Conservation (phyloP, 1,139 yeast genomes). For the Candida sojae region DNA sequence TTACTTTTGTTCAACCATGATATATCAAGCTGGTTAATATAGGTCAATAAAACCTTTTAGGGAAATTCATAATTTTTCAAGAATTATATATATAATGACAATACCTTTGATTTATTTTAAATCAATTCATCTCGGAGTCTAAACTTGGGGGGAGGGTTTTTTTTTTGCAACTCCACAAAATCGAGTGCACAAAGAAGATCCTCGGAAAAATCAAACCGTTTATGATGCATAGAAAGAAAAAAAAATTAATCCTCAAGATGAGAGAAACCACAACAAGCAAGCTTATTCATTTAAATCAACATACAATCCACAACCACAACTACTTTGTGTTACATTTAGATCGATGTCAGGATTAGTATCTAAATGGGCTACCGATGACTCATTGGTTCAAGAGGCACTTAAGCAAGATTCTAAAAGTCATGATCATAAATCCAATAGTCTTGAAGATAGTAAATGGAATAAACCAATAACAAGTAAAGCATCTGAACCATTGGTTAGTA, state of each 20-base stretch:
- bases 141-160: neutral
- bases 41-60: no score
- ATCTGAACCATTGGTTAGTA: constrained; percentile 13
- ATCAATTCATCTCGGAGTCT: neutral
- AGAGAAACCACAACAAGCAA: no score
- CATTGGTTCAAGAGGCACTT: constrained; percentile 25
- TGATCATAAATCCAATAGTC: neutral
- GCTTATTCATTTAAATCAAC: no score
- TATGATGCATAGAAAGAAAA: neutral
- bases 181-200: neutral
- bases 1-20: no score
- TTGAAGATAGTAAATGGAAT: constrained; percentile 13
- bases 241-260: neutral
- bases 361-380: constrained; percentile 39
- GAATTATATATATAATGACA: no score
- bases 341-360: constrained; percentile 37
- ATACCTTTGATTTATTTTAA: no score
- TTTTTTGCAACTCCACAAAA: neutral
- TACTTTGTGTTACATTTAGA: neutral
- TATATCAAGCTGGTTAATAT: no score
- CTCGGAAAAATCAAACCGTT: neutral
- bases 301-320: no score
- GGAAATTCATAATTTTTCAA: no score
- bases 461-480: constrained; percentile 16
- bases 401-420: constrained; percentile 20